Conservation (phyloP, 176 grass and related monocot species). For the Hordeum marinum region DNA sequence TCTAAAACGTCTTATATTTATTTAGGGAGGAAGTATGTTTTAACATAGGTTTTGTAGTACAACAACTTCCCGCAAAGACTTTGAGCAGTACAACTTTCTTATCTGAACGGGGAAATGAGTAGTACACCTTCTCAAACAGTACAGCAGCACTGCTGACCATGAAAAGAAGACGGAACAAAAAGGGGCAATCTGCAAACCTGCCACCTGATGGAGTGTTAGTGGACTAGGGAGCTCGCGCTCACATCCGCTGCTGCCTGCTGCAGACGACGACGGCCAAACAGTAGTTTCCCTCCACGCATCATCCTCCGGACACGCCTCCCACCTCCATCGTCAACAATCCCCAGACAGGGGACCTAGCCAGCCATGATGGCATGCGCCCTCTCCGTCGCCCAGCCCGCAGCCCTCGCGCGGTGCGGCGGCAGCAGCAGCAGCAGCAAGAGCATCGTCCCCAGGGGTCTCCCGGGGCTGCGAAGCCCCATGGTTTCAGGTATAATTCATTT, state of each 20-base stretch:
- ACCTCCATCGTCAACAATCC: neutral
- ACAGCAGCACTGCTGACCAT: neutral
- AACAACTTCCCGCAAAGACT: neutral
- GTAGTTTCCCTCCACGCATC: neutral
- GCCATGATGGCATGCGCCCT: constrained; percentile 43
- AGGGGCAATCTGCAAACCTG: constrained; percentile 36
- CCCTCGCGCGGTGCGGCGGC: constrained; percentile 12
- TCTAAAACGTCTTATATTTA: too few relatives aligned
- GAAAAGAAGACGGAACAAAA: neutral
- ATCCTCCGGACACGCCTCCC: neutral
- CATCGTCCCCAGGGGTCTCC: neutral
- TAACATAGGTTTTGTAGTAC: too few relatives aligned
- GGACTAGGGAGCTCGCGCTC: constrained; percentile 23
- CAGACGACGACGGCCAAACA: neutral
- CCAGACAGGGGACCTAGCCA: neutral
- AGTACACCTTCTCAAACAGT: neutral
- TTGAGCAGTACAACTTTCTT: neutral
- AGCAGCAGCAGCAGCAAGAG: neutral
- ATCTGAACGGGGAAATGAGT: too few relatives aligned
- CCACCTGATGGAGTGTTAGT: constrained; percentile 24
- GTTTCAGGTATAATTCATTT: constrained; percentile 30
- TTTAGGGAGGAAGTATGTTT: too few relatives aligned
- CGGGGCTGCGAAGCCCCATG: constrained; percentile 11
- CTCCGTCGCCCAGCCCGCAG: constrained; percentile 26
- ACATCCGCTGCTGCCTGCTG: constrained; percentile 19